Base-by-base conservation (phyloP, 1,284 basidiomycete species). In the Apiotrichum siamense region DNA sequence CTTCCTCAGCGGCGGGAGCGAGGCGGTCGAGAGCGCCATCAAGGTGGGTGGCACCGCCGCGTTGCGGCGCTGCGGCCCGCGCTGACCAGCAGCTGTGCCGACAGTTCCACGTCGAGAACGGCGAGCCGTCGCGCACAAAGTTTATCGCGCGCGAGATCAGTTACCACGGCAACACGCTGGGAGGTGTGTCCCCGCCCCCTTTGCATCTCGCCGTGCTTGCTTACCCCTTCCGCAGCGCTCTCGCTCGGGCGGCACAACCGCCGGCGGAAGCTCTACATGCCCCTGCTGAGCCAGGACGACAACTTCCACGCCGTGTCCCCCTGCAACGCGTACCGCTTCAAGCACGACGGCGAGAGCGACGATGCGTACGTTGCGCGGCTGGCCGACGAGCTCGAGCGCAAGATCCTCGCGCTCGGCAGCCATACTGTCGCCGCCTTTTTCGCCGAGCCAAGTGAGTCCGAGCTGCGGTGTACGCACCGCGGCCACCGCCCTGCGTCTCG, bases 141-240 rank as follows among this genome's bases (percentile, higher is more conserved):
- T 88, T 86, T 65, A 89, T 92, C 61, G 85, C 80, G n/a, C 79
- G 88, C 17, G 69, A 84, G 44, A 74, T 88, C 21, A 87, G 85
- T 3, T 92, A 83, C 73, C 89, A 92, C 66, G 89, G 89, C 1
- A 91, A 90, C 68, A 87, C 86, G 3, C 63, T 90, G 25, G 79
- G 78, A 0, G 73, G 65, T 58, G 54, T 55, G 48, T 40, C n/a
- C 4, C n/a, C 5, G 20, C 9, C 25, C 24, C 29, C 21, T 9
- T 15, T 17, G 38, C 31, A 40, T 10, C 33, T n/a, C n/a, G n/a
- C n/a, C n/a, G n/a, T n/a, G n/a, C n/a, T n/a, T n/a, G n/a, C n/a
- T n/a, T 35, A 11, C 23, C 49, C 18, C 23, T 13, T n/a, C 2
- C 9, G 7, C 52, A 55, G 56, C 52, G 7, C 55, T 60, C 17